Percentiles rank a stretch among this genome's conserved stretches.
phyloP scores from a whole-genome alignment of 2,329 filamentous ascomycete species.

The Pyricularia sp. region DNA sequence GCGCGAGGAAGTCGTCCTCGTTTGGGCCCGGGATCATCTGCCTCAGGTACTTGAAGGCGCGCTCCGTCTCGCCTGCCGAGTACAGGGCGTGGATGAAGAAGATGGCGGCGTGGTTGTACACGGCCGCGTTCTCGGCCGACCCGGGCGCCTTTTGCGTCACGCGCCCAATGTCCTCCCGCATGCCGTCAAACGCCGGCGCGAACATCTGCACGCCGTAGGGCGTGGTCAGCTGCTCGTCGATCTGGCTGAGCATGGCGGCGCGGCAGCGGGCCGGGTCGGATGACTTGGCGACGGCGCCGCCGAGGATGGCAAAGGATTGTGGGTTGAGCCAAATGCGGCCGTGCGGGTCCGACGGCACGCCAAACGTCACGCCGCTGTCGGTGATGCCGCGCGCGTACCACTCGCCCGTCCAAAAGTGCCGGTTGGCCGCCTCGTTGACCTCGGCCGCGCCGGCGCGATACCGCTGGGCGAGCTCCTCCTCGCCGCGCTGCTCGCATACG shows the following conservation, averaged over 20 bases:
- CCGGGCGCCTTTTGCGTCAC: constrained; percentile 50
- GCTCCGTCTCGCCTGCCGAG: constrained; percentile 21
- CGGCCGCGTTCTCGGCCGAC: constrained; percentile 47
- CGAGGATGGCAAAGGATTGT: constrained; percentile 45
- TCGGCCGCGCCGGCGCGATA: constrained; percentile 33
- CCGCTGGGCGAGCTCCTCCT: constrained; percentile 27
- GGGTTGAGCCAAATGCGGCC: constrained; percentile 51
- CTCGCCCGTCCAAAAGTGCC: constrained; percentile 40
- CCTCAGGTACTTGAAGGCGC: constrained; percentile 39
- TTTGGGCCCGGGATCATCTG: constrained; percentile 44
- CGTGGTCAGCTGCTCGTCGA: constrained; percentile 41
- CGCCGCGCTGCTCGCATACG: constrained; percentile 36
- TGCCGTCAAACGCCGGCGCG: constrained; percentile 39
- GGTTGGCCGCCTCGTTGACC: constrained; percentile 40
- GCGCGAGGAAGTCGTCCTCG: constrained; percentile 38
- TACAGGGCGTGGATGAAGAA: constrained; percentile 48
- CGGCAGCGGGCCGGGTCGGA: constrained; percentile 25
- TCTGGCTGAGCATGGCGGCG: constrained; percentile 29
- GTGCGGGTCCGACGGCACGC: constrained; percentile 37
- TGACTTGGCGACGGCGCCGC: constrained; percentile 32
- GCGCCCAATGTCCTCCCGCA: constrained; percentile 49
- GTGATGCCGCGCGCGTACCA: constrained; percentile 51
- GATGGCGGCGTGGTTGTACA: constrained; percentile 47
- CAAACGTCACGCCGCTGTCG: constrained; percentile 42
- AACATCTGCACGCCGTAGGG: constrained; percentile 49